Percentiles rank a stretch among this genome's conserved stretches.
Conservation (phyloP, 1,139 yeast species). For the Yamadazyma atlantica region DNA sequence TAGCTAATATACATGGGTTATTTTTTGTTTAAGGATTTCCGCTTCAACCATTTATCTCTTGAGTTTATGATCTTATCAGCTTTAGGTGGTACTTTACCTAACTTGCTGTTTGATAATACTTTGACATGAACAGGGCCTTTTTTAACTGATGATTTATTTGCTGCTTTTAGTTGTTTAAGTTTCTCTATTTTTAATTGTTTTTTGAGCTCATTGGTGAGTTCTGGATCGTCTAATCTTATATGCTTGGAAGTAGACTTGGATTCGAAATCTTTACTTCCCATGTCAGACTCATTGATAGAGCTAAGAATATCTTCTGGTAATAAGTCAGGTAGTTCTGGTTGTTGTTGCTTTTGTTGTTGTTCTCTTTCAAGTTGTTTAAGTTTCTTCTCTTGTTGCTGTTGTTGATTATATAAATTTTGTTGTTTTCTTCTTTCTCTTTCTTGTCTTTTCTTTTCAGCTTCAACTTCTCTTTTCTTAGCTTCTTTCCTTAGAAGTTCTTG, state of each 20-base stretch:
- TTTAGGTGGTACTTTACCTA: slow-evolving; percentile 41
- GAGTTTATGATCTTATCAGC: slow-evolving; percentile 44
- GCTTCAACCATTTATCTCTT: slow-evolving; percentile 59
- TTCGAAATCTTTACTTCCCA: no score
- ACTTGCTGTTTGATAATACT: slow-evolving; percentile 31
- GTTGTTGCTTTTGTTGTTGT: slow-evolving; percentile 53
- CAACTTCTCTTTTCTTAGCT: slow-evolving; percentile 30
- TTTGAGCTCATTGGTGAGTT: slow-evolving; percentile 24
- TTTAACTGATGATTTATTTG: slow-evolving; percentile 36
- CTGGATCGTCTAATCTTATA: slow-evolving; percentile 34
- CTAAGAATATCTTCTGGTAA: slow-evolving; percentile 51
- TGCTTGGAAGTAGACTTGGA: slow-evolving; percentile 33
- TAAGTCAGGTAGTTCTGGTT: slow-evolving; percentile 44
- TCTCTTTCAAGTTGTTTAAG: slow-evolving; percentile 21
- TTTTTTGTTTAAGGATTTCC: slow-evolving; percentile 49
- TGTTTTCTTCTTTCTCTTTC: slow-evolving; percentile 52
- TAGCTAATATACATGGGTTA: slow-evolving; percentile 13
- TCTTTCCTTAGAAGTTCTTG: slow-evolving; percentile 33
- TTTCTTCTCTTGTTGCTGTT: slow-evolving; percentile 45
- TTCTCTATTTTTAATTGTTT: slow-evolving; percentile 39
- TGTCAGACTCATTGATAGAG: slow-evolving; percentile 8
- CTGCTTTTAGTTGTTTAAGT: slow-evolving; percentile 39
- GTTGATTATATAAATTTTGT: slow-evolving; percentile 46
- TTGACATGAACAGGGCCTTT: slow-evolving; percentile 61
- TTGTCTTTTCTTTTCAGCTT: slow-evolving; percentile 32